phyloP scores from a whole-genome alignment of 2,329 filamentous ascomycete species.

The Plenodomus tracheiphilus region DNA sequence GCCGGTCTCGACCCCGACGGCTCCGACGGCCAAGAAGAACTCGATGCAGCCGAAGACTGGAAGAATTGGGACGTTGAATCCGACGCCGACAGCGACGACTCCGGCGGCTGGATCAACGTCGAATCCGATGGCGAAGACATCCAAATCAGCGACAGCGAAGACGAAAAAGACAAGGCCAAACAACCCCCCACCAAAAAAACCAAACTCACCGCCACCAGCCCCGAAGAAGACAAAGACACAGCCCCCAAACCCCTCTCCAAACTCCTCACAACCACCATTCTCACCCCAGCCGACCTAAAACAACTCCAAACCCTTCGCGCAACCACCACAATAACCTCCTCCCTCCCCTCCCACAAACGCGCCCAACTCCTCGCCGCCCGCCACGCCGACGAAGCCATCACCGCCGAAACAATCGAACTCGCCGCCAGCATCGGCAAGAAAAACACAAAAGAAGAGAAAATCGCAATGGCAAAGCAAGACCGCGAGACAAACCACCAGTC shows the following conservation, averaged over 20 bases:
- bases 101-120: conserved; percentile 92
- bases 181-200: conserved; percentile 67
- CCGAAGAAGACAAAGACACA: conserved; percentile 40
- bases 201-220: conserved; percentile 52
- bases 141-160: conserved; percentile 71
- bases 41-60: conserved; percentile 61
- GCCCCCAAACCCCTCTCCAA: conserved; percentile 53
- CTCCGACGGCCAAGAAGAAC: conserved; percentile 63
- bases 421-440: conserved; percentile 77
- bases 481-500: conserved; percentile 84
- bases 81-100: conserved; percentile 65
- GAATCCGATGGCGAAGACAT: conserved; percentile 78
- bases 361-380: conserved; percentile 51
- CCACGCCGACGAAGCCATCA: conserved; percentile 85
- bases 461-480: conserved; percentile 80
- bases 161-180: conserved; percentile 57
- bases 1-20: conserved; percentile 67
- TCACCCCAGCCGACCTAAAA: conserved; percentile 93
- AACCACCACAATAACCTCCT: conserved; percentile 70
- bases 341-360: conserved; percentile 52
- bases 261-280: conserved; percentile 88
- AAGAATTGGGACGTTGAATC: conserved; percentile 65
- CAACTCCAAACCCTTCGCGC: conserved; percentile 89
- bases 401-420: conserved; percentile 88
- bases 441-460: conserved; percentile 84